Conservation (phyloP, 1,139 yeast genomes). For the Saccharomyces hybrid region DNA sequence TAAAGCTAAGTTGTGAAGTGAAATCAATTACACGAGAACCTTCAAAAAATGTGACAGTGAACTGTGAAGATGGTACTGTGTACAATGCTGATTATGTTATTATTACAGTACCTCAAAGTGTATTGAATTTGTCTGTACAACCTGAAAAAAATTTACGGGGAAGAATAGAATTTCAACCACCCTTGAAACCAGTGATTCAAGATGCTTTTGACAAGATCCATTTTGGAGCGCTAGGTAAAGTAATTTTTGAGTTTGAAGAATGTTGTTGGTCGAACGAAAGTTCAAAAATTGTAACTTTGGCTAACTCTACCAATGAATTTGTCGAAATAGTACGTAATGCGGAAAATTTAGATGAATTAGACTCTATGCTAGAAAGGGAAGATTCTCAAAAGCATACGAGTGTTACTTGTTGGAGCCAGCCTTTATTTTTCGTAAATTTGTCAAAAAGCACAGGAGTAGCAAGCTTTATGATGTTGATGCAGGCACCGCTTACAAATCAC, state of each 20-base stretch:
- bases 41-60: conserved; percentile 23
- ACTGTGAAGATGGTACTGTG: conserved; percentile 27
- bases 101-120: conserved; percentile 71
- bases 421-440: conserved; percentile 44
- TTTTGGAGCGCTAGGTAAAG: conserved; percentile 72
- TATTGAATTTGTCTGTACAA: conserved; percentile 39
- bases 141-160: conserved; percentile 34
- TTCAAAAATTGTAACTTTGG: conserved; percentile 20
- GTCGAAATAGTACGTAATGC: conserved; percentile 16
- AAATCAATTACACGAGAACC: conserved; percentile 32
- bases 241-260: conserved; percentile 59
- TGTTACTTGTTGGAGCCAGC: conserved; percentile 41
- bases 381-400: conserved; percentile 1
- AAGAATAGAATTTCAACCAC: conserved; percentile 51
- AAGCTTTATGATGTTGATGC: conserved; percentile 55
- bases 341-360: conserved; percentile 10
- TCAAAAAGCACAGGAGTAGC: conserved; percentile 37
- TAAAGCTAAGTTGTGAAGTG: conserved; percentile 45
- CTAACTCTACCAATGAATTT: conserved; percentile 14
- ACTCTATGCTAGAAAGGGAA: background rate
- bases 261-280: conserved; percentile 55
- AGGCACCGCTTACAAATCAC: conserved; percentile 58
- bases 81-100: conserved; percentile 42
- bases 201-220: conserved; percentile 46
- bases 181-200: conserved; percentile 42